Evolutionary conservation across 2,329 filamentous ascomycete species (phyloP).

Genomic region (Pseudofabraea citricarpa): DNA sequence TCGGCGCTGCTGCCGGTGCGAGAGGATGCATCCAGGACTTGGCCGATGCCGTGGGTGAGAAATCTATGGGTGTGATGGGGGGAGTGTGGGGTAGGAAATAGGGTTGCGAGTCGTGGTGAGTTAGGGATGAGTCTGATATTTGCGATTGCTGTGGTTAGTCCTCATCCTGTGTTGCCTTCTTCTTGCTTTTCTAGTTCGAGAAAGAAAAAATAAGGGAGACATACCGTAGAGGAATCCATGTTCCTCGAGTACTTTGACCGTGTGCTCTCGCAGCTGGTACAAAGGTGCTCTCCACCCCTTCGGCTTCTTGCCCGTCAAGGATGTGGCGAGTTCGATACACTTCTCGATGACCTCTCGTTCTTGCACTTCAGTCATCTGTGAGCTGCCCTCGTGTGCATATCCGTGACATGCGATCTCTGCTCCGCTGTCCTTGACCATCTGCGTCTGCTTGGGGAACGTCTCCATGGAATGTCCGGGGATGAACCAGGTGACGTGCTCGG

Average conservation of each 20-base stretch:
- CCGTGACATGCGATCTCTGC: constrained; percentile 40
- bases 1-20: constrained; percentile 22
- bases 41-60: constrained; percentile 25
- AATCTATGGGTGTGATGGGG: constrained; percentile 35
- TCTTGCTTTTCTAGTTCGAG: not conserved
- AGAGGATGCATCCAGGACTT: constrained; percentile 42
- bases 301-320: constrained; percentile 39
- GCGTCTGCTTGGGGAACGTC: constrained; percentile 47
- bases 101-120: constrained; percentile 43
- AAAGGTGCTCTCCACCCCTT: constrained; percentile 46
- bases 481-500: constrained; percentile 53
- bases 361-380: constrained; percentile 41
- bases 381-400: constrained; percentile 28
- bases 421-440: constrained; percentile 45
- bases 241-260: constrained; percentile 41
- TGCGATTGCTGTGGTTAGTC: too few relatives aligned
- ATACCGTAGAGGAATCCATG: constrained; percentile 40
- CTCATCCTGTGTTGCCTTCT: not conserved
- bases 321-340: constrained; percentile 39
- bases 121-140: constrained; percentile 44
- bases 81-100: constrained; percentile 39
- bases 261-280: constrained; percentile 44
- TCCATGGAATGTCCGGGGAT: constrained; percentile 55
- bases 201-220: not conserved
- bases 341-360: constrained; percentile 44